A percentile compares a stretch with the other conserved stretches of the same genome.
phyloP scores from a whole-genome alignment of 495 filamentous ascomycete genomes.

The Penicillium waksmanii region DNA sequence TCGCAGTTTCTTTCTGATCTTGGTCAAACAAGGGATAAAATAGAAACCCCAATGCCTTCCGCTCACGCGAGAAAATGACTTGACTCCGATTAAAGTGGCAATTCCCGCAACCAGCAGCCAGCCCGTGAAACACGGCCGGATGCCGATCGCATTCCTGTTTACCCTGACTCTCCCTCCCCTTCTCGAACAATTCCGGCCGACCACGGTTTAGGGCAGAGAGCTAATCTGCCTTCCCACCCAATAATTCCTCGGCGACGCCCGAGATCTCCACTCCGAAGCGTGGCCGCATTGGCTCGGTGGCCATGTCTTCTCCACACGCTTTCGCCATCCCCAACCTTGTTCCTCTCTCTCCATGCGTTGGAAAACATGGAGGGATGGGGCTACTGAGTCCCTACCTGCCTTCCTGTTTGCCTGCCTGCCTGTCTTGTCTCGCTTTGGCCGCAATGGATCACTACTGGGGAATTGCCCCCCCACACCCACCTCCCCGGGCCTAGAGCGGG shows the following conservation, averaged over 20 bases:
- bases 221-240: slow-evolving; percentile 10
- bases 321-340: neutral
- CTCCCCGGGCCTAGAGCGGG: neutral
- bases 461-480: neutral
- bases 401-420: no score
- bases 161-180: neutral
- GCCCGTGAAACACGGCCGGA: neutral
- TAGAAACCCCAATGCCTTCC: no score
- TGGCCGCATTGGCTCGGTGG: slow-evolving; percentile 15
- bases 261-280: slow-evolving; percentile 7
- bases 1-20: neutral
- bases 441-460: slow-evolving; percentile 1
- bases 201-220: slow-evolving; percentile 16
- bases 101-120: neutral
- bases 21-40: neutral
- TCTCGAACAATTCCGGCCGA: slow-evolving; percentile 7
- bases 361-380: slow-evolving; percentile 14
- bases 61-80: neutral
- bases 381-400: no score
- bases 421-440: slow-evolving; percentile 1
- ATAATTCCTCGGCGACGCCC: slow-evolving; percentile 3
- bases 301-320: slow-evolving; percentile 9
- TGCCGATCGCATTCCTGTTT: slow-evolving; percentile 7
- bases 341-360: slow-evolving; percentile 7
- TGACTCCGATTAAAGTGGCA: neutral